Conservation (phyloP, 257 asterid species). For the Leptodermis oblonga region DNA sequence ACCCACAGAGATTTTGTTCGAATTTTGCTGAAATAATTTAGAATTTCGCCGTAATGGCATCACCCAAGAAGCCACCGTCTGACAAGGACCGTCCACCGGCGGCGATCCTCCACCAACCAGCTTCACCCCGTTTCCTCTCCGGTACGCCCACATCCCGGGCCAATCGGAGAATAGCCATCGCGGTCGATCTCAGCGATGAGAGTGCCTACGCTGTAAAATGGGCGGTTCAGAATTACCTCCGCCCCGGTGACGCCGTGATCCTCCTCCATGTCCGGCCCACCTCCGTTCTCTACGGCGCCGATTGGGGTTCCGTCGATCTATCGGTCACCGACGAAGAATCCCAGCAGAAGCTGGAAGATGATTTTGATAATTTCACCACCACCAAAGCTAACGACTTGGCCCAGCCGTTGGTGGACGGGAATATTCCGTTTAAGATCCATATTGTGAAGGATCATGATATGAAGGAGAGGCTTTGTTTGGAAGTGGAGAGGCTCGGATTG, state of each 20-base stretch:
- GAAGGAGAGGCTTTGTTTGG: constrained; percentile 84
- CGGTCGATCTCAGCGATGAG: constrained; percentile 78
- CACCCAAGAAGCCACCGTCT: constrained; percentile 37
- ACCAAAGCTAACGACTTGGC: constrained; percentile 60
- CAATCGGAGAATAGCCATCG: constrained; percentile 60
- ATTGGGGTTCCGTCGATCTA: constrained; percentile 62
- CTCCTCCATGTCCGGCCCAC: constrained; percentile 61
- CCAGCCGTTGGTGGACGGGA: constrained; percentile 59
- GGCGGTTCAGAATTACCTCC: constrained; percentile 73
- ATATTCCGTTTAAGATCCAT: constrained; percentile 62
- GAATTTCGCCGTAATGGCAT: constrained; percentile 37
- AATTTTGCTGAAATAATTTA: neutral
- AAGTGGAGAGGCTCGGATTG: constrained; percentile 78
- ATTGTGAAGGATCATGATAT: constrained; percentile 81
- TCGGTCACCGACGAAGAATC: constrained; percentile 47
- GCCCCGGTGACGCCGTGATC: constrained; percentile 71
- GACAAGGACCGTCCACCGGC: constrained; percentile 38
- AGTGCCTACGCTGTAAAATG: constrained; percentile 67
- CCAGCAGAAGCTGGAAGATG: constrained; percentile 62
- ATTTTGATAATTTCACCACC: constrained; percentile 59
- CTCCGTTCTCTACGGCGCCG: constrained; percentile 50
- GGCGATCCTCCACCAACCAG: constrained; percentile 58
- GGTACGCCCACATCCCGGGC: constrained; percentile 52
- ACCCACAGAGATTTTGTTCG: neutral
- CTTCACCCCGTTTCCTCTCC: constrained; percentile 56